Conservation (phyloP, 768 basidiomycete species). For the Rubroboletus satanas region DNA sequence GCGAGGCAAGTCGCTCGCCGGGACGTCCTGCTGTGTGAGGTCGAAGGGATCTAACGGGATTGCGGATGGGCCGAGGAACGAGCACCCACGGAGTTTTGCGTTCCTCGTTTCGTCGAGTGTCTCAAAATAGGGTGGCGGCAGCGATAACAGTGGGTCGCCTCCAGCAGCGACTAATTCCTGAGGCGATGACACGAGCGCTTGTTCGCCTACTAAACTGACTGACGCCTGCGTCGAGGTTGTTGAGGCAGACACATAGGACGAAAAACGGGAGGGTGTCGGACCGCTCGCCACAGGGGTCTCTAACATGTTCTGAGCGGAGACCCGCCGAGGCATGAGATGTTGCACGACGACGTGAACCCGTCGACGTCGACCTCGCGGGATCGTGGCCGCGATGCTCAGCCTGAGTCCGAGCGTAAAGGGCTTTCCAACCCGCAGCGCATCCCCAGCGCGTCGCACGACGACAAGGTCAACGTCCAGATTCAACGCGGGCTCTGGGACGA, state of each 20-base stretch:
- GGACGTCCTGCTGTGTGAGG: constrained; percentile 20
- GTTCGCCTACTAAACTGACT: constrained; percentile 3
- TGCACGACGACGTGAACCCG: constrained; percentile 61
- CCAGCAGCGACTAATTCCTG: constrained; percentile 3
- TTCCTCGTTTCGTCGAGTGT: constrained; percentile 35
- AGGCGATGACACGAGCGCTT: constrained; percentile 12
- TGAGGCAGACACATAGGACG: constrained; percentile 5
- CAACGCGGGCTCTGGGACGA: constrained; percentile 19
- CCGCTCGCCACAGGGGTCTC: constrained; percentile 4
- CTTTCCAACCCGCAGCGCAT: constrained; percentile 45
- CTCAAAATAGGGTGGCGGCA: constrained; percentile 49
- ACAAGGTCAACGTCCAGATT: constrained; percentile 59
- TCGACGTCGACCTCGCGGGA: constrained; percentile 35
- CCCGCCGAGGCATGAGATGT: constrained; percentile 49
- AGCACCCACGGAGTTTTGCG: constrained; percentile 31
- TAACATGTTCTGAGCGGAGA: constrained; percentile 6
- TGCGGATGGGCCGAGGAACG: constrained; percentile 51
- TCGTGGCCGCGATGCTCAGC: constrained; percentile 46
- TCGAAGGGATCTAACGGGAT: constrained; percentile 44
- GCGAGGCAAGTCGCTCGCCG: constrained; percentile 21
- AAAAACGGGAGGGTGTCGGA: constrained; percentile 4
- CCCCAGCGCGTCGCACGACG: constrained; percentile 46
- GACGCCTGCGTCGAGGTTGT: constrained; percentile 7
- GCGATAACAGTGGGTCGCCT: constrained; percentile 14
- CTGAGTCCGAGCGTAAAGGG: constrained; percentile 58